A percentile compares a stretch with the other conserved stretches of the same genome.
Conservation (phyloP, 208 protist species). For the Wallacemonas rigidus region DNA sequence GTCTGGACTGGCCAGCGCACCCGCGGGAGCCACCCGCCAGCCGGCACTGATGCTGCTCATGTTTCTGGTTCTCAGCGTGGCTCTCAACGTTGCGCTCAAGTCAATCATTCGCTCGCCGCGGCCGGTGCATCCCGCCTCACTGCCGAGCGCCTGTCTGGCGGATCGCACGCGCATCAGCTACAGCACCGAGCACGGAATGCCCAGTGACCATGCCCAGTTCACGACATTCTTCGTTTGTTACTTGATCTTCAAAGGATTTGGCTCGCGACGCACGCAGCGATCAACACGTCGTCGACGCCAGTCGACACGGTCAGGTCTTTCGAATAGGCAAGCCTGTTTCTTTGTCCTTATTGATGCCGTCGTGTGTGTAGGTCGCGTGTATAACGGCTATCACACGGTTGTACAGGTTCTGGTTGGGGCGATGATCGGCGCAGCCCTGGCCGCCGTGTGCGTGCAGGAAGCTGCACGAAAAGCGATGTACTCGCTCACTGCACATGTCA, state of each 20-base stretch:
- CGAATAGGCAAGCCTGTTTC: neutral
- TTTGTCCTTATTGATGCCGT: slow-evolving; percentile 41
- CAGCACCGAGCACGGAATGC: slow-evolving; percentile 70
- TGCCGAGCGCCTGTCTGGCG: neutral
- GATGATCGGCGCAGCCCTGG: slow-evolving; percentile 40
- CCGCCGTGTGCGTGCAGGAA: slow-evolving; percentile 33
- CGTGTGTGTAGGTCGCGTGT: slow-evolving; percentile 64
- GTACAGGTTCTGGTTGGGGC: slow-evolving; percentile 61
- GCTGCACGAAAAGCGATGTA: slow-evolving; percentile 32
- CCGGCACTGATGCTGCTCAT: slow-evolving; percentile 61
- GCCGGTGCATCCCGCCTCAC: slow-evolving; percentile 43
- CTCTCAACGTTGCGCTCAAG: slow-evolving; percentile 58
- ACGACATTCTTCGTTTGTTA: slow-evolving; percentile 73
- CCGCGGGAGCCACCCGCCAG: slow-evolving; percentile 34
- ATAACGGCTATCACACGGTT: slow-evolving; percentile 75
- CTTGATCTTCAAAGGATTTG: slow-evolving; percentile 25
- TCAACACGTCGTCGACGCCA: neutral
- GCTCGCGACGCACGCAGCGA: neutral
- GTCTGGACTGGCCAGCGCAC: slow-evolving; percentile 55
- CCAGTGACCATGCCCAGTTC: slow-evolving; percentile 81
- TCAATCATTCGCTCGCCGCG: slow-evolving; percentile 32
- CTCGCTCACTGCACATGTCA: slow-evolving; percentile 16
- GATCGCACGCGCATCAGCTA: slow-evolving; percentile 27
- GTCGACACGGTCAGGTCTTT: slow-evolving; percentile 7
- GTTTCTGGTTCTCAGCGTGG: slow-evolving; percentile 45